Evolutionary conservation across 2,329 filamentous ascomycete genomes (phyloP), one percentile per base, ranked within the genome.

Genomic region (Coniochaeta sp.): DNA sequence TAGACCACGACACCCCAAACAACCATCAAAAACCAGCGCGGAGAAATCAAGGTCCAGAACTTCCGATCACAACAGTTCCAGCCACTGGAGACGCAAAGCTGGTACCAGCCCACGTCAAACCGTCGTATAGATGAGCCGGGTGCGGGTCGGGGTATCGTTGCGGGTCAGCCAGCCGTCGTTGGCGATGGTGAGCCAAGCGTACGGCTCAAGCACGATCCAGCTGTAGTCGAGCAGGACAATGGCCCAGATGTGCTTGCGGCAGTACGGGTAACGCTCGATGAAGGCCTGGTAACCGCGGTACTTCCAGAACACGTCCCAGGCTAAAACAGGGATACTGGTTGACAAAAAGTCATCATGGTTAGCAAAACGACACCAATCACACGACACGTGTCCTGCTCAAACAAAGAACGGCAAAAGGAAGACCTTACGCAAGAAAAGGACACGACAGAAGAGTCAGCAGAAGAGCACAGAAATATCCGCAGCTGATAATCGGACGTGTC

Each of bases 151-250:
- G 2, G 14, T 12, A 17, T 36, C 54, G 17, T 57, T 24, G 19
- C 54, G 31, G 2, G 54, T 57, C 3, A 57, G n/a, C 28, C 54
- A 57, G 31, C 26, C 26, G 17, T 57, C 0, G 31, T 59, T 26
- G 2, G 43, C 43, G 0, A 67, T 55, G 0, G 66, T 67, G 0
- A 61, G 3, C 63, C 63, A 70, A 1, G 62, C 64, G 34, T 66
- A 68, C 14, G 58, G 60, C 50, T 68, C 66, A 0, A 64, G 63
- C 1, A 69, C 16, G 4, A 66, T 60, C 24, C 64, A 63, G 6
- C 65, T n/a, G 24, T 63, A 61, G 28, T 68, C 68, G 1, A 61
- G 60, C 3, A 68, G 19, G 12, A 68, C 44, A 0, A 62, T 64
- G 1, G 64, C 66, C 63, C 62, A 68, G 6, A 67, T 61, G 26